These are phyloP conservation scores for Irpex lacteus DNA, from an alignment of 1,284 basidiomycete species.

Conservation along the genomic window DNA sequence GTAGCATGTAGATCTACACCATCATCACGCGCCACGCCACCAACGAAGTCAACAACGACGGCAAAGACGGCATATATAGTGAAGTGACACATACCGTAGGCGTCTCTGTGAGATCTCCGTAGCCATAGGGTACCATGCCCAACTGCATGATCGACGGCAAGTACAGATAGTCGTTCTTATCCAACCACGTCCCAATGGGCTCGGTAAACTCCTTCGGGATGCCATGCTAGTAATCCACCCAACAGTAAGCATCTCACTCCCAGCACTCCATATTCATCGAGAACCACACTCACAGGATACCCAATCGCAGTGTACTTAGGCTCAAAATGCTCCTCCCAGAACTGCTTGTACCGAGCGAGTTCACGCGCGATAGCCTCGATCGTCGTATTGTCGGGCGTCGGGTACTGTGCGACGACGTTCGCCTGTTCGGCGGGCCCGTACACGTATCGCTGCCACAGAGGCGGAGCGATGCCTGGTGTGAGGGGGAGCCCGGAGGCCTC, in stretches of 20 bases:
- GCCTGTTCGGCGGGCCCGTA: background rate
- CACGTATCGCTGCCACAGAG: background rate
- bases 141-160: background rate
- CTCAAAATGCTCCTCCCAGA: background rate
- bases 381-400: background rate
- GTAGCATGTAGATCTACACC: conserved; percentile 4
- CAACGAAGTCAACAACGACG: too few relatives aligned
- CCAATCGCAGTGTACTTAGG: background rate
- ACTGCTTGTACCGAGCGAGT: background rate
- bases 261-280: too few relatives aligned
- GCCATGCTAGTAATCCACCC: background rate
- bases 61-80: too few relatives aligned
- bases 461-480: background rate
- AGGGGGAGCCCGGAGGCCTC: background rate
- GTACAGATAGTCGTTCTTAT: background rate
- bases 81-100: background rate
- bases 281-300: background rate
- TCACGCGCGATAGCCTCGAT: background rate
- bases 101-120: background rate
- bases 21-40: background rate
- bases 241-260: too few relatives aligned
- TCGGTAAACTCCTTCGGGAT: background rate
- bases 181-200: background rate
- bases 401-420: background rate
- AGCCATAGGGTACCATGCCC: conserved; percentile 6